These are phyloP conservation scores for Beverwykella pulmonaria DNA, from an alignment of 495 filamentous ascomycete species.

Conservation along the genomic window DNA sequence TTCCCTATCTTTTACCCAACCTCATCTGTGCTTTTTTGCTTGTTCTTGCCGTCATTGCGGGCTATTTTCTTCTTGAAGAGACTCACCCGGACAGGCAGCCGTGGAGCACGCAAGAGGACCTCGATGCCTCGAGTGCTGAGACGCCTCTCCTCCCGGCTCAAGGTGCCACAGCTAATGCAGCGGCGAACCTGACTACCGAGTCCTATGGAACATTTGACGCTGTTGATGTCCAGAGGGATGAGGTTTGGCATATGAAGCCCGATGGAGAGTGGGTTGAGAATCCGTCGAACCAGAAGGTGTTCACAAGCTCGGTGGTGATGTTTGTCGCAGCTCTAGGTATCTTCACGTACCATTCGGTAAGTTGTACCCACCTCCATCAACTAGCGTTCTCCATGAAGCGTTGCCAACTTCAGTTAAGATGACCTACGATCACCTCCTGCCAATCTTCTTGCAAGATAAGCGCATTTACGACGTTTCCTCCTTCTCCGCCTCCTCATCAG, in stretches of 20 bases:
- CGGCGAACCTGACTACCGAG: conserved; percentile 70
- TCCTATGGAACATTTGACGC: conserved; percentile 78
- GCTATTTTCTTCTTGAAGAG: conserved; percentile 75
- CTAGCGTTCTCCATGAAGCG: neutral
- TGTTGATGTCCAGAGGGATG: conserved; percentile 55
- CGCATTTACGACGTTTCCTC: conserved; percentile 42
- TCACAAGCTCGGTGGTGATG: conserved; percentile 67
- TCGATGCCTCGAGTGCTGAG: conserved; percentile 60
- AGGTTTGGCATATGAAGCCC: conserved; percentile 52
- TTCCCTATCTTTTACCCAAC: conserved; percentile 83
- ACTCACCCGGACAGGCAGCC: conserved; percentile 80
- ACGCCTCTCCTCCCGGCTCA: conserved; percentile 73
- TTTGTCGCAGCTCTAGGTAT: conserved; percentile 74
- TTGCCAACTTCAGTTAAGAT: conserved; percentile 48
- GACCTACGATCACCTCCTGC: conserved; percentile 82
- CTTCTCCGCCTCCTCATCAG: conserved; percentile 21
- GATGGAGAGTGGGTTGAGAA: conserved; percentile 46
- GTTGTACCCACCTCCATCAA: neutral
- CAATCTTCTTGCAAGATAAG: conserved; percentile 81
- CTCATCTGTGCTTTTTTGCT: conserved; percentile 74
- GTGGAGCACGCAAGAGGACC: conserved; percentile 55
- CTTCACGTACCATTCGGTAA: conserved; percentile 75
- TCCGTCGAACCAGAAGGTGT: conserved; percentile 51
- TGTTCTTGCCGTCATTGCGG: conserved; percentile 69
- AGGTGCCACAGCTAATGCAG: conserved; percentile 67